Percentiles rank a stretch among this genome's conserved stretches.
Conservation (phyloP, 164 flowering plant species). For the Chloranthus sessilifolius region DNA sequence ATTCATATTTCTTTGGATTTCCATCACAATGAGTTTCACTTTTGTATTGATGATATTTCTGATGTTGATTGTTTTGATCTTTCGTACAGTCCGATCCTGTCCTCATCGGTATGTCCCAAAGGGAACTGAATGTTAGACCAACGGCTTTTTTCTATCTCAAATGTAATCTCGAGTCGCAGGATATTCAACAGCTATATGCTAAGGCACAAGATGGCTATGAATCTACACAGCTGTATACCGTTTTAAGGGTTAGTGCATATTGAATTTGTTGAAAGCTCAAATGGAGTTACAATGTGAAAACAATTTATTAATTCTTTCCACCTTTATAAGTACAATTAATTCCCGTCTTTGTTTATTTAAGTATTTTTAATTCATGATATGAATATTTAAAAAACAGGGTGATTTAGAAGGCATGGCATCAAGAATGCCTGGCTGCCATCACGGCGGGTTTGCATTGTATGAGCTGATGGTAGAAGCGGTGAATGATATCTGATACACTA, state of each 20-base stretch:
- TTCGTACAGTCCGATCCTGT: constrained; percentile 53
- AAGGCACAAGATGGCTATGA: constrained; percentile 89
- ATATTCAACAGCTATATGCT: constrained; percentile 59
- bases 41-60: too few relatives aligned
- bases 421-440: constrained; percentile 98
- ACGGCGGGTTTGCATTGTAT: constrained; percentile 84
- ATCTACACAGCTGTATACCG: constrained; percentile 70
- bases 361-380: constrained; percentile 7
- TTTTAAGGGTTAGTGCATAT: constrained; percentile 52
- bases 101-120: constrained; percentile 77
- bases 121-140: constrained; percentile 83
- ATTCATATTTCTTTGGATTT: too few relatives aligned
- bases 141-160: constrained; percentile 83
- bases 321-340: background rate
- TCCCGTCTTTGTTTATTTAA: background rate
- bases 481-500: constrained; percentile 20
- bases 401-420: constrained; percentile 52
- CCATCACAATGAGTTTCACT: too few relatives aligned
- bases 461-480: constrained; percentile 48
- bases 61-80: constrained; percentile 7
- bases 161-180: constrained; percentile 63
- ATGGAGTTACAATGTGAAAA: too few relatives aligned
- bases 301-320: background rate
- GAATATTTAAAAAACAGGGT: constrained; percentile 31
- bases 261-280: constrained; percentile 5